Evolutionary conservation across 2,329 filamentous ascomycete genomes (phyloP), one percentile per base, ranked within the genome.

Genomic region (Colletotrichum costaricense): DNA sequence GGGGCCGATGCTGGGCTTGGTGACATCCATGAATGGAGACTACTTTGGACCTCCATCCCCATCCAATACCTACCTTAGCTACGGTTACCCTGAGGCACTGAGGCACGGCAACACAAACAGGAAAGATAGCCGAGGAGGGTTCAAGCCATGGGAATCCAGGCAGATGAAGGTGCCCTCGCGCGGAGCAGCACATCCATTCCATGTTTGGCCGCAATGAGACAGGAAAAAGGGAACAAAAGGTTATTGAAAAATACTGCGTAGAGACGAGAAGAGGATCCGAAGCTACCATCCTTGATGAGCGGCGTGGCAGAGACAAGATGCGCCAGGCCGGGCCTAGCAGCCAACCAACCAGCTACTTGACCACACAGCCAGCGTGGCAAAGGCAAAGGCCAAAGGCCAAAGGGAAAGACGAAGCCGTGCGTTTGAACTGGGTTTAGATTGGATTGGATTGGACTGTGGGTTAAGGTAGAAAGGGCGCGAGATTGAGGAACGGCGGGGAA

Each of bases 1-100:
- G 70, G 55, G 70, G 70, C 70, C 60, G 60, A 28, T 55, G 55
- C 58, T 65, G 67, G 70, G 55, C 67, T 35, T 70, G 55, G 70
- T 56, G 35, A 62, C 70, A 59, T 63, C n/a, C 58, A 54, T 59
- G 52, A 42, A 72, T 55, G 59, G 55, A 49, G 55, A 62, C 67
- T 64, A 64, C 38, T 42, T 69, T 69, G 16, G n/a, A 19, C 30
- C 60, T 49, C 42, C 42, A 49, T 49, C 42, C 42, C 38, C 38
- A 42, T 42, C 38, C 38, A 42, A 19, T 42, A 60, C 24, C 52
- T 57, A 26, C 38, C 9, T 11, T 35, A 12, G 4, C 4, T 35
- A 35, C 33, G 33, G 33, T 35, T 35, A 58, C 46, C 22, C 24
- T 42, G 38, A 42, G 38, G 38, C 38, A 42, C 16, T 35, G 46